Percentiles rank a stretch among this genome's conserved stretches.
These are phyloP conservation scores for Excoecaria agallocha DNA, from an alignment of 345 rosid genomes.

Conservation along the genomic window DNA sequence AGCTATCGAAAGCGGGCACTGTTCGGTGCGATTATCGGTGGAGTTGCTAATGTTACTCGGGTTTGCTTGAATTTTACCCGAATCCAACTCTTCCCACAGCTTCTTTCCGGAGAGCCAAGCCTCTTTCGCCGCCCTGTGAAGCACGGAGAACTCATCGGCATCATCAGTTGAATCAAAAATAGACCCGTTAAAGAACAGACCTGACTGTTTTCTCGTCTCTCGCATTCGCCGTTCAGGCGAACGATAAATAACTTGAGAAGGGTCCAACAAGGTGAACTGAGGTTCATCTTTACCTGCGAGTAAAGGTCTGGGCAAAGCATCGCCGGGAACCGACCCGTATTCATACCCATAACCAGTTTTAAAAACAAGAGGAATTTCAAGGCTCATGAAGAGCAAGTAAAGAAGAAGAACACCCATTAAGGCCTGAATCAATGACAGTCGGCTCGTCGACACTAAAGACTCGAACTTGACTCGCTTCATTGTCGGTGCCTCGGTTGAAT, in stretches of 20 bases:
- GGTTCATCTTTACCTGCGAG: conserved; percentile 18
- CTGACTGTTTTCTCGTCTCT: conserved; percentile 10
- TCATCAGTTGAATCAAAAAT: conserved; percentile 15
- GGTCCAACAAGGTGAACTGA: neutral
- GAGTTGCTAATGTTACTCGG: conserved; percentile 8
- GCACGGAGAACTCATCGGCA: conserved; percentile 32
- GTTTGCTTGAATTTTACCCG: conserved; percentile 43
- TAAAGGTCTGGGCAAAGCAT: conserved; percentile 35
- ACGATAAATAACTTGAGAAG: neutral
- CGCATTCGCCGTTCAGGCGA: conserved; percentile 21
- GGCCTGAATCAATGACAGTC: conserved; percentile 41
- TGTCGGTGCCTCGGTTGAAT: conserved; percentile 1
- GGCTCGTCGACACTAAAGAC: conserved; percentile 31
- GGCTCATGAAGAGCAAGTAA: conserved; percentile 45
- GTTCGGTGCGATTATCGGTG: conserved; percentile 7
- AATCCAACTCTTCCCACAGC: conserved; percentile 65
- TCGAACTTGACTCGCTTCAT: conserved; percentile 50
- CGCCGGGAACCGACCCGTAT: conserved; percentile 26
- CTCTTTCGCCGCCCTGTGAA: conserved; percentile 62
- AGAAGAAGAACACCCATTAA: conserved; percentile 37
- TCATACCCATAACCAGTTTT: conserved; percentile 19
- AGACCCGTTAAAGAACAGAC: conserved; percentile 24
- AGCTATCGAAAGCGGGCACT: conserved; percentile 65
- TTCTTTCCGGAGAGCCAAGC: conserved; percentile 72
- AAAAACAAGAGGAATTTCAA: conserved; percentile 47